phyloP scores from a whole-genome alignment of 1,284 basidiomycete species.

The Melampsora larici-populina region DNA sequence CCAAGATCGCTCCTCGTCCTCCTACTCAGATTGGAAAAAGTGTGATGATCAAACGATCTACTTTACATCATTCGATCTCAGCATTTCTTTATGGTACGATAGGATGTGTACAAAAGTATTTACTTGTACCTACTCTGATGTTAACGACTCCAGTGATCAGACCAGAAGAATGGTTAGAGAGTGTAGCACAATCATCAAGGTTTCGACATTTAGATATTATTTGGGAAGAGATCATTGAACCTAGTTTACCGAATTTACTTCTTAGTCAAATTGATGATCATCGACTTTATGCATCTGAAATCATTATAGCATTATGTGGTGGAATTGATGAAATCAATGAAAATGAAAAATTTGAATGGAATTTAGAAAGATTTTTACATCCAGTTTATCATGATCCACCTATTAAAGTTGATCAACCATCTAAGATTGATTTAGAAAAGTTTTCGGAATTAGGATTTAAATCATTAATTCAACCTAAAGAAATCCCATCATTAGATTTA shows the following conservation, averaged over 20 bases:
- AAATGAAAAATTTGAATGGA: slow-evolving; percentile 1
- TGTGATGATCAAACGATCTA: neutral
- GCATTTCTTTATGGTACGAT: slow-evolving; percentile 33
- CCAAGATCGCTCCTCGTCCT: neutral
- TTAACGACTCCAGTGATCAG: neutral
- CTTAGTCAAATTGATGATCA: slow-evolving; percentile 25
- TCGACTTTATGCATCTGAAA: slow-evolving; percentile 12
- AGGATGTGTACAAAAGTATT: slow-evolving; percentile 10
- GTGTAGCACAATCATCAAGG: neutral
- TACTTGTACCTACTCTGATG: neutral
- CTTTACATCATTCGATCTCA: slow-evolving; percentile 21
- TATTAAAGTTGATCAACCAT: neutral
- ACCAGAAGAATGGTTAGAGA: slow-evolving; percentile 11
- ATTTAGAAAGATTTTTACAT: slow-evolving; percentile 25
- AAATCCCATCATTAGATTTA: slow-evolving; percentile 26
- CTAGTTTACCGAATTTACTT: slow-evolving; percentile 17
- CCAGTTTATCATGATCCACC: slow-evolving; percentile 36
- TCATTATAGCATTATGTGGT: slow-evolving; percentile 20
- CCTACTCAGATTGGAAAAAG: neutral
- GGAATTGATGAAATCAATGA: neutral
- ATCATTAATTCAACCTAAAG: slow-evolving; percentile 6
- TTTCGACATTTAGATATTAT: slow-evolving; percentile 30
- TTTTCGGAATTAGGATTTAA: neutral
- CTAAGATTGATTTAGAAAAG: slow-evolving; percentile 6
- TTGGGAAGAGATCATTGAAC: slow-evolving; percentile 33